Percentiles rank a stretch among this genome's conserved stretches.
Evolutionary conservation across 306 rosid species (phyloP).

Genomic region (Rosa persica): DNA sequence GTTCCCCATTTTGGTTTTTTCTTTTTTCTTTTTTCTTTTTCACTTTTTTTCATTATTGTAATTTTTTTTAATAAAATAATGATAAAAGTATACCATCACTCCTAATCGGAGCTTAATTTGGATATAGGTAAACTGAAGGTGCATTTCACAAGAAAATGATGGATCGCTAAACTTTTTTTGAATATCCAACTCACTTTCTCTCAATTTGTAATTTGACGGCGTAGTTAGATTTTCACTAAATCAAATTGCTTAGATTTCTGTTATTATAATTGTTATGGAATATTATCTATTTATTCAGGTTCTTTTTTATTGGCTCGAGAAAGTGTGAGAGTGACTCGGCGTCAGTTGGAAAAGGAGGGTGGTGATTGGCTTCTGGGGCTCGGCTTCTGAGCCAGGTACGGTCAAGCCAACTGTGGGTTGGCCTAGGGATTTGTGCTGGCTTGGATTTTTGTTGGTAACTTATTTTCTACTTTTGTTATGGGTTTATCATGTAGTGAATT

Average conservation of each 20-base stretch:
- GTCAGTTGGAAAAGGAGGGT: not conserved
- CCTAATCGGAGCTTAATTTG: no score
- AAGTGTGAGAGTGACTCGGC: not conserved
- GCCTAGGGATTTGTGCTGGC: constrained; percentile 33
- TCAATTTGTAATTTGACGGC: no score
- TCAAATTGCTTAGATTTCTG: no score
- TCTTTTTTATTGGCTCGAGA: not conserved
- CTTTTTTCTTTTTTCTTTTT: not conserved
- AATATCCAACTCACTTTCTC: no score
- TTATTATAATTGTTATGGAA: no score
- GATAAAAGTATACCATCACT: no score
- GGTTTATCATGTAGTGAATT: not conserved
- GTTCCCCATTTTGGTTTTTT: not conserved
- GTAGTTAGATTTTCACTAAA: no score
- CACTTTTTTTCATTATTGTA: not conserved
- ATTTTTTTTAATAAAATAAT: no score
- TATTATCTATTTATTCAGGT: no score
- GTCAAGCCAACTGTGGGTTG: constrained; percentile 2
- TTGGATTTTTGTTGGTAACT: constrained; percentile 12
- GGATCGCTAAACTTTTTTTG: no score
- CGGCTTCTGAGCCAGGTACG: not conserved
- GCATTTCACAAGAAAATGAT: no score
- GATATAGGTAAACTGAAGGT: no score
- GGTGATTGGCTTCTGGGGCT: constrained; percentile 9
- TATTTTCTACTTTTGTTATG: not conserved